A percentile compares a stretch with the other conserved stretches of the same genome.
Evolutionary conservation across 495 filamentous ascomycete species (phyloP).

Genomic region (Xylaria bambusicola): DNA sequence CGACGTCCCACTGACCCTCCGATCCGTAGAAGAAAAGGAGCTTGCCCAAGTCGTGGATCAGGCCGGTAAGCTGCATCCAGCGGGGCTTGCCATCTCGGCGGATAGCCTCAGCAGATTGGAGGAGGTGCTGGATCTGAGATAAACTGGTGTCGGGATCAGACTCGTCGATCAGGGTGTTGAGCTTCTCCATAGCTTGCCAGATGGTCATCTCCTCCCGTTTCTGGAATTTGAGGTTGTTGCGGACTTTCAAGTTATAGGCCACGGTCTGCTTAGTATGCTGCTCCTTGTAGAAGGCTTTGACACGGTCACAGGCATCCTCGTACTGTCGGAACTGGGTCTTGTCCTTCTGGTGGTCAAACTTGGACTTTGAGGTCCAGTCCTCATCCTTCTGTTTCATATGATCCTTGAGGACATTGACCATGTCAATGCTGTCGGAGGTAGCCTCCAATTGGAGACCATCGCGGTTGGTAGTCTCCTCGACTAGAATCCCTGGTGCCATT

Average conservation of each 20-base stretch:
- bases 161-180: conserved; percentile 86
- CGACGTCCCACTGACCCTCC: conserved; percentile 87
- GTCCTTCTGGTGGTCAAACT: conserved; percentile 77
- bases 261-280: conserved; percentile 85
- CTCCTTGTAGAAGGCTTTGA: conserved; percentile 81
- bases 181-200: conserved; percentile 88
- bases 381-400: conserved; percentile 28
- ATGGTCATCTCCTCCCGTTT: conserved; percentile 74
- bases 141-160: conserved; percentile 80
- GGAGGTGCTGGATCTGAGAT: conserved; percentile 82
- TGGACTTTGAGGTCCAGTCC: conserved; percentile 60
- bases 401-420: conserved; percentile 74
- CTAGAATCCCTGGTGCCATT: conserved; percentile 32
- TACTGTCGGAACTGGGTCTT: conserved; percentile 81
- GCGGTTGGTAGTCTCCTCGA: conserved; percentile 38
- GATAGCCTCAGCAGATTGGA: conserved; percentile 86
- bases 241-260: conserved; percentile 76
- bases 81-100: conserved; percentile 84
- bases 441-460: conserved; percentile 76
- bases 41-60: conserved; percentile 91
- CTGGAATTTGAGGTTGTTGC: conserved; percentile 65
- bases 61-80: conserved; percentile 88
- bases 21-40: conserved; percentile 82
- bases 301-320: conserved; percentile 72
- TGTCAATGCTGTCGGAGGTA: conserved; percentile 77